Conservation (phyloP, 768 basidiomycete genomes). For the Chalciporus piperatus region DNA sequence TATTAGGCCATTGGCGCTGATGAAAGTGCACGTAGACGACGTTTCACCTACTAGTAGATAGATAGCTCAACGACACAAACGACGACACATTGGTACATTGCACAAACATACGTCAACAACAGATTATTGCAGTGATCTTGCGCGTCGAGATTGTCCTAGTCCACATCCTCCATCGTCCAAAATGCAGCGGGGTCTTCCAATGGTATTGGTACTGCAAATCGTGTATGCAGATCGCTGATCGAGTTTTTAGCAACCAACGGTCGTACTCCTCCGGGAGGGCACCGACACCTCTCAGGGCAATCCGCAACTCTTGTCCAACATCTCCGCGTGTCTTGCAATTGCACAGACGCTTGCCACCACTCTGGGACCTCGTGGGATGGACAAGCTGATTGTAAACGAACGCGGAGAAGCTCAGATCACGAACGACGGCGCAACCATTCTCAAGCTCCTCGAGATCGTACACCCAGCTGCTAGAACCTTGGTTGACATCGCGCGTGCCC, state of each 20-base stretch:
- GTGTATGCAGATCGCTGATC: conserved; percentile 11
- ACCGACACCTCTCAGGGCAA: conserved; percentile 96
- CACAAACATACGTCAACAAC: conserved; percentile 24
- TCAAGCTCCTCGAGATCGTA: conserved; percentile 95
- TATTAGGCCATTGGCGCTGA: background rate
- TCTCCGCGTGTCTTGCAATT: conserved; percentile 93
- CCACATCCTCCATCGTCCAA: conserved; percentile 31
- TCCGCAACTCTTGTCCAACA: conserved; percentile 90
- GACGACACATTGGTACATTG: too few species aligned
- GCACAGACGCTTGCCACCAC: conserved; percentile 89
- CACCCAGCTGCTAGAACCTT: conserved; percentile 98
- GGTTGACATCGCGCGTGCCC: conserved; percentile 96
- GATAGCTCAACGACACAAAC: too few species aligned
- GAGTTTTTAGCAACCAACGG: conserved; percentile 83
- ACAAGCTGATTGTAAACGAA: conserved; percentile 93
- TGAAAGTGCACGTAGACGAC: too few species aligned
- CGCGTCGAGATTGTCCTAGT: background rate
- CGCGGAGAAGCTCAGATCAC: conserved; percentile 98
- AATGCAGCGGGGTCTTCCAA: conserved; percentile 84
- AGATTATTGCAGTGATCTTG: conserved; percentile 1
- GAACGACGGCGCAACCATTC: conserved; percentile 98
- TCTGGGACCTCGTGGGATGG: conserved; percentile 98
- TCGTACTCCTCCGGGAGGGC: conserved; percentile 93
- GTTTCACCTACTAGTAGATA: background rate
- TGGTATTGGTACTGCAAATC: conserved; percentile 44